Evolutionary conservation across 176 grass and related monocot genomes (phyloP), one percentile per base, ranked within the genome.

Genomic region (Musa itinerans): DNA sequence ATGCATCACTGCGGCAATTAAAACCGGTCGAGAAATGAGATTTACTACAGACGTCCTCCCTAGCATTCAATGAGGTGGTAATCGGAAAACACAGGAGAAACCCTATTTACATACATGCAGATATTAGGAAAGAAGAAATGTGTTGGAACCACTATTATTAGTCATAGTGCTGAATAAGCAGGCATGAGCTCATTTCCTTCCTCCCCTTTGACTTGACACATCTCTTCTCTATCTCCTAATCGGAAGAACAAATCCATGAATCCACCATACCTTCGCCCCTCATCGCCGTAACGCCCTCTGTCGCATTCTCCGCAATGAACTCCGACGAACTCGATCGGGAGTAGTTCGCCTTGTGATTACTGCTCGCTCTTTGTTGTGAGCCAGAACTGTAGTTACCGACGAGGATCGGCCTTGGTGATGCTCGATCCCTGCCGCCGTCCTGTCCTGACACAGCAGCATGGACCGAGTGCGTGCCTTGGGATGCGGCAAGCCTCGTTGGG

Each of bases 241-340:
- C 71, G 3, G 71, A 73, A 54, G 71, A 55, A 15, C 52, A 26
- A 73, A 73, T 73, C 51, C 73, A 48, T 12, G 73, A 75, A 29
- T 58, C 54, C 26, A 49, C 25, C 54, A 75, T 75, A 54, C 24
- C 73, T 50, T 75, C 71, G 8, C 71, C 52, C 71, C 52, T 56
- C 73, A 54, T 19, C 6, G 24, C 73, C 25, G 17, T 15, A 22
- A 9, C 27, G 66, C 22, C 54, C 26, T 10, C 54, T 3, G 26
- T 9, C 9, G 15, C 8, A 2, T 22, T 24, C n/a, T 25, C n/a
- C n/a, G n/a, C 19, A 8, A 22, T 26, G 9, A 54, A 26, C 52
- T 27, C 71, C 17, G 71, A 53, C 10, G 71, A 17, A 14, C 21
- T 50, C n/a, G 71, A 54, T n/a, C 9, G 21, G 20, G 71, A 73